Conservation (phyloP, 345 rosid genomes). For the Bretschneidera sinensis region DNA sequence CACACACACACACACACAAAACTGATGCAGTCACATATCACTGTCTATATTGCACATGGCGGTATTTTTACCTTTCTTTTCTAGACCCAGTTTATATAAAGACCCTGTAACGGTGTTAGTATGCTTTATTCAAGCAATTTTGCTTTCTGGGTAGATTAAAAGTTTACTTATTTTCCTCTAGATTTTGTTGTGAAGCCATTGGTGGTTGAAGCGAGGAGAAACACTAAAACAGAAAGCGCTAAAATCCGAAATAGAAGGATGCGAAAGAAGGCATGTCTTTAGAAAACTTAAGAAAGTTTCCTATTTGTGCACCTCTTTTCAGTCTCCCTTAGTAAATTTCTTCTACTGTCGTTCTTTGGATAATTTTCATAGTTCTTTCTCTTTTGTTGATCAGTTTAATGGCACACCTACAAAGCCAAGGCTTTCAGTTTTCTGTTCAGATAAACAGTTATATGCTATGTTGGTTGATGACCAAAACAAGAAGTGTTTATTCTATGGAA, state of each 20-base stretch:
- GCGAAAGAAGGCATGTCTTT: slow-evolving; percentile 57
- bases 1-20: no score
- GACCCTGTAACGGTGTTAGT: no score
- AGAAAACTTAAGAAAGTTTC: not conserved
- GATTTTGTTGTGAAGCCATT: slow-evolving; percentile 27
- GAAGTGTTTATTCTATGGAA: slow-evolving; percentile 71
- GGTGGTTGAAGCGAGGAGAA: slow-evolving; percentile 48
- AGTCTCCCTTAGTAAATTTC: slow-evolving; percentile 8
- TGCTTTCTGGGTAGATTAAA: not conserved
- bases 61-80: not conserved
- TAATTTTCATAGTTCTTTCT: slow-evolving; percentile 10
- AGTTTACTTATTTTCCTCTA: slow-evolving; percentile 11
- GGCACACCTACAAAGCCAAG: slow-evolving; percentile 70
- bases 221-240: slow-evolving; percentile 53
- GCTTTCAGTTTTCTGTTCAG: slow-evolving; percentile 88
- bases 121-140: not conserved
- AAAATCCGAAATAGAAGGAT: slow-evolving; percentile 62
- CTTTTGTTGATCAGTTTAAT: slow-evolving; percentile 38
- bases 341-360: slow-evolving; percentile 7
- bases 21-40: no score
- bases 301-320: not conserved
- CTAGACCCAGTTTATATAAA: slow-evolving; percentile 2
- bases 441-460: slow-evolving; percentile 80
- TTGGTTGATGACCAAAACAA: slow-evolving; percentile 83
- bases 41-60: no score